phyloP scores from a whole-genome alignment of 148 eudicot species.

The Diospyros lotus region DNA sequence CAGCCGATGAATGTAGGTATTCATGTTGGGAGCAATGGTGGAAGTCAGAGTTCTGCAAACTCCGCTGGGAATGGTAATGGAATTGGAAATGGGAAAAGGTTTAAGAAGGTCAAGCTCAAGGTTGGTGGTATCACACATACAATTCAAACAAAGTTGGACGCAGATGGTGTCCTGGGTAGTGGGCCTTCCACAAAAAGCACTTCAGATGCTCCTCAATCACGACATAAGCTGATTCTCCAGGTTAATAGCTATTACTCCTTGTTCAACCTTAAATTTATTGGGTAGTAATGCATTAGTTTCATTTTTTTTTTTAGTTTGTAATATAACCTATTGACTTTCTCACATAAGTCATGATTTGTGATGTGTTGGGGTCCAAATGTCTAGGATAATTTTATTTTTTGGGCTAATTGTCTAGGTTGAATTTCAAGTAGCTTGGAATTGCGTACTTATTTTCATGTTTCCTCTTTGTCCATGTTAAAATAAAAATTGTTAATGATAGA shows the following conservation, averaged over 20 bases:
- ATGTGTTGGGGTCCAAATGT: too few relatives aligned
- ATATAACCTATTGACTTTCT: too few relatives aligned
- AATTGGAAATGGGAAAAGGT: slow-evolving; percentile 20
- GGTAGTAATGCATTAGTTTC: background rate
- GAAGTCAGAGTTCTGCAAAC: slow-evolving; percentile 3
- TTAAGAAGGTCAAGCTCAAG: slow-evolving; percentile 37
- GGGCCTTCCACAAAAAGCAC: slow-evolving; percentile 9
- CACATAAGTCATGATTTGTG: too few relatives aligned
- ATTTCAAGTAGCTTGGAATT: background rate
- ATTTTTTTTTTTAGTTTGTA: too few relatives aligned
- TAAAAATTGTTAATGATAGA: too few relatives aligned
- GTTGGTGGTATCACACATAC: slow-evolving; percentile 36
- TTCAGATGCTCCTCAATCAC: slow-evolving; percentile 8
- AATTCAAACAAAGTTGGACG: slow-evolving; percentile 22
- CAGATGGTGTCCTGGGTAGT: slow-evolving; percentile 5
- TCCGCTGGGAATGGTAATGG: slow-evolving; percentile 5
- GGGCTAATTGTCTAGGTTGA: background rate
- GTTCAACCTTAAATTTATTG: background rate
- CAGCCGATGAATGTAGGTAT: background rate
- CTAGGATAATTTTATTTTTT: too few relatives aligned
- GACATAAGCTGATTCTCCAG: slow-evolving; percentile 13
- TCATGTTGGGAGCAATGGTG: slow-evolving; percentile 4
- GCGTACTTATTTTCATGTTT: too few relatives aligned
- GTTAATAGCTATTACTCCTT: background rate
- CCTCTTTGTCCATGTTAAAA: too few relatives aligned